Conservation (phyloP, 768 basidiomycete species). For the Naganishia vaughanmartiniae region DNA sequence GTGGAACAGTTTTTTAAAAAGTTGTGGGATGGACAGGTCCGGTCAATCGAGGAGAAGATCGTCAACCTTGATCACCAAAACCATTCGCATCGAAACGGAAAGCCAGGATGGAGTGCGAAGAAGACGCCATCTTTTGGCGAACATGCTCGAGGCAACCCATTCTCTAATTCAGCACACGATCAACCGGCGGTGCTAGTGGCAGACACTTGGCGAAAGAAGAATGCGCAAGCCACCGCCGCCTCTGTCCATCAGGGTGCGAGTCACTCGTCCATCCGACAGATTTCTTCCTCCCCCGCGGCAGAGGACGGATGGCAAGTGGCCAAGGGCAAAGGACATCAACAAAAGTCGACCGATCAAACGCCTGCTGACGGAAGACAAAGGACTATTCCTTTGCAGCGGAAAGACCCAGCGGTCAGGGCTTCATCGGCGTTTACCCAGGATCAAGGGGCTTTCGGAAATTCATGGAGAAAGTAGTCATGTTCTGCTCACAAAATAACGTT, state of each 20-base stretch:
- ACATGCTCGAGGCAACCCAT: neutral
- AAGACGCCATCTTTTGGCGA: neutral
- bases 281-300: neutral
- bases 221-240: neutral
- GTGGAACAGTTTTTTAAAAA: constrained; percentile 23
- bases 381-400: constrained; percentile 9
- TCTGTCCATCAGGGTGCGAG: neutral
- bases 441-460: constrained; percentile 14
- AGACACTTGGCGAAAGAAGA: constrained; percentile 5
- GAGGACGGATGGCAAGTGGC: constrained; percentile 20
- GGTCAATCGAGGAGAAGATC: constrained; percentile 26
- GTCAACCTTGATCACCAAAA: constrained; percentile 9
- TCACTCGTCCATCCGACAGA: neutral
- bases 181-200: constrained; percentile 16
- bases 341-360: neutral
- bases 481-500: neutral
- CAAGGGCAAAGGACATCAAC: constrained; percentile 12
- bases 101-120: constrained; percentile 5
- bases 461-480: constrained; percentile 18
- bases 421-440: constrained; percentile 16
- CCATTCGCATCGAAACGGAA: constrained; percentile 9
- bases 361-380: neutral
- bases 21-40: constrained; percentile 26
- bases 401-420: constrained; percentile 3
- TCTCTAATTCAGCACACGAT: neutral